phyloP scores from a whole-genome alignment of 1,139 yeast genomes.

The Scheffersomyces titani region DNA sequence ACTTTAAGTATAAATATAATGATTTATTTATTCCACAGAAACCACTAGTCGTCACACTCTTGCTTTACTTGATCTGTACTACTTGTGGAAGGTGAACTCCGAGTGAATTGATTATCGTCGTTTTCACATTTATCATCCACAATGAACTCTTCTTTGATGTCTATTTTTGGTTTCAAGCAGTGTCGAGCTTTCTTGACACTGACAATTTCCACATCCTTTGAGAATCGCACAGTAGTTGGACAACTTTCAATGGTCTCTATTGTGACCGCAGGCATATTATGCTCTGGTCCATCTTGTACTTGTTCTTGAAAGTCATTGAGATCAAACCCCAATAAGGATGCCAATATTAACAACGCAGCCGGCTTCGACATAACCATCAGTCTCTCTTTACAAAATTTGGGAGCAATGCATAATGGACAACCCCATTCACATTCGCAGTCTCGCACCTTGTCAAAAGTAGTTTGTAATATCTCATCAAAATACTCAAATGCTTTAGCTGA shows the following conservation, averaged over 20 bases:
- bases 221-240: constrained; percentile 52
- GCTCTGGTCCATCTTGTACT: constrained; percentile 81
- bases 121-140: constrained; percentile 11
- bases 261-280: constrained; percentile 66
- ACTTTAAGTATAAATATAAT: not conserved
- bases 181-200: constrained; percentile 35
- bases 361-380: constrained; percentile 83
- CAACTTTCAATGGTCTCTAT: constrained; percentile 69
- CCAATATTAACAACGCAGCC: constrained; percentile 76
- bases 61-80: not conserved
- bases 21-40: not conserved
- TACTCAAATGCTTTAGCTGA: constrained; percentile 78
- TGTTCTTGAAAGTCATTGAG: constrained; percentile 33
- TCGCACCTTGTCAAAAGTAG: constrained; percentile 59
- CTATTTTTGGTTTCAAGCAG: constrained; percentile 9
- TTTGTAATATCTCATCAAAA: constrained; percentile 61
- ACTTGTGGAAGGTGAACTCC: not conserved
- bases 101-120: constrained; percentile 4
- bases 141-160: constrained; percentile 3
- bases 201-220: constrained; percentile 59
- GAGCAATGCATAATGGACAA: constrained; percentile 85
- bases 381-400: constrained; percentile 76
- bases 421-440: constrained; percentile 83
- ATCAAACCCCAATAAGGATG: constrained; percentile 48
- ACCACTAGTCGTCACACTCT: not conserved